phyloP scores from a whole-genome alignment of 306 rosid genomes.

The Prunus campanulata region DNA sequence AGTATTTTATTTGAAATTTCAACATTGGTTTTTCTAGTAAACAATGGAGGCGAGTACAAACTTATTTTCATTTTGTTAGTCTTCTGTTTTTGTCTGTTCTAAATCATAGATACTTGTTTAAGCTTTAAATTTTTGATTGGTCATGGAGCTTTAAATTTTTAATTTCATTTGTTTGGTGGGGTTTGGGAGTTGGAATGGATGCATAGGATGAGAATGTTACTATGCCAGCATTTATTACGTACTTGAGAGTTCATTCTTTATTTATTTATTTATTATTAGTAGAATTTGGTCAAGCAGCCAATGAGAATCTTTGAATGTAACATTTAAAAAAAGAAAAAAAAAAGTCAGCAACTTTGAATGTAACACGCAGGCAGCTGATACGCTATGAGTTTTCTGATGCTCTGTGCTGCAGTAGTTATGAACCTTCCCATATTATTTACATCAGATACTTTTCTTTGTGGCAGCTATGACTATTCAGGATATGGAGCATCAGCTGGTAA shows the following conservation, averaged over 20 bases:
- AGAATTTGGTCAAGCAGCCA: neutral
- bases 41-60: neutral
- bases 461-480: conserved; percentile 98
- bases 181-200: conserved; percentile 3
- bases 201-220: neutral
- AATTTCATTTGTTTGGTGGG: neutral
- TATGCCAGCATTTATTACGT: neutral
- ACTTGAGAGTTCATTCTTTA: neutral
- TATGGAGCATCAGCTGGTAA: conserved; percentile 94
- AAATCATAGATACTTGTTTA: conserved; percentile 3
- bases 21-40: neutral
- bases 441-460: conserved; percentile 28
- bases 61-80: conserved; percentile 1
- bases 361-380: neutral
- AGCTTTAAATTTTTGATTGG: neutral
- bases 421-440: conserved; percentile 16
- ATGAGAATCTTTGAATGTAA: neutral
- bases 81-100: neutral
- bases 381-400: neutral
- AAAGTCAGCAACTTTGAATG: neutral
- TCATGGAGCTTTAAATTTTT: neutral
- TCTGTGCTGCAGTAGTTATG: neutral
- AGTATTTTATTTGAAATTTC: neutral
- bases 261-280: neutral
- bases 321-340: neutral